Conservation (phyloP, 2,329 filamentous ascomycete species). For the Penicillium occitanis region DNA sequence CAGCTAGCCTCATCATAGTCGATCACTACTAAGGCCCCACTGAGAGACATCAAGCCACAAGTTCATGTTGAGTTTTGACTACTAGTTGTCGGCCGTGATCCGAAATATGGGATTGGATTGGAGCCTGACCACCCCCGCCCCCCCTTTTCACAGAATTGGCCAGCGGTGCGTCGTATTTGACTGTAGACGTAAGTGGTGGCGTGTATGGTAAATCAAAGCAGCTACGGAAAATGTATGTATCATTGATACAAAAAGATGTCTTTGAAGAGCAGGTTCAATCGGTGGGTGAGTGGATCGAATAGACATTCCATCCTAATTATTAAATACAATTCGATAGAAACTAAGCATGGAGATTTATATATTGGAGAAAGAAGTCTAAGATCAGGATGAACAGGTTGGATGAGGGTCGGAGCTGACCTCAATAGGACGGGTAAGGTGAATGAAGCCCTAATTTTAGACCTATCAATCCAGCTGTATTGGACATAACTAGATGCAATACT, state of each 20-base stretch:
- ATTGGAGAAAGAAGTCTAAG: neutral
- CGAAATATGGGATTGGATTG: neutral
- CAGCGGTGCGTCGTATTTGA: too few relatives aligned
- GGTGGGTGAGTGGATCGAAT: neutral
- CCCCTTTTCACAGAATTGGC: neutral
- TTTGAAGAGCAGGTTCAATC: neutral
- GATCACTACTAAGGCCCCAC: neutral
- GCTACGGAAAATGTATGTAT: neutral
- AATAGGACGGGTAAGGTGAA: neutral
- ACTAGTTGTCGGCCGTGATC: neutral
- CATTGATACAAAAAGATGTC: neutral
- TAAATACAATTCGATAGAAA: neutral
- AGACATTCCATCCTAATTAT: neutral
- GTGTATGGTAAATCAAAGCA: neutral
- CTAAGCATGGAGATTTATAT: neutral
- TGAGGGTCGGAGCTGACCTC: neutral
- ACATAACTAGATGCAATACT: neutral
- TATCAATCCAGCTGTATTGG: neutral
- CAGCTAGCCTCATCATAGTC: neutral
- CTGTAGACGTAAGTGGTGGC: neutral
- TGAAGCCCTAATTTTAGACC: neutral
- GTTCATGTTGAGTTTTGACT: neutral
- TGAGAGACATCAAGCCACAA: neutral
- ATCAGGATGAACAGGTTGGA: neutral
- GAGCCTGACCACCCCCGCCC: neutral